A percentile compares a stretch with the other conserved stretches of the same genome.
Evolutionary conservation across 352 stramenopile species (phyloP).

Genomic region (Pythium grandisporangium): DNA sequence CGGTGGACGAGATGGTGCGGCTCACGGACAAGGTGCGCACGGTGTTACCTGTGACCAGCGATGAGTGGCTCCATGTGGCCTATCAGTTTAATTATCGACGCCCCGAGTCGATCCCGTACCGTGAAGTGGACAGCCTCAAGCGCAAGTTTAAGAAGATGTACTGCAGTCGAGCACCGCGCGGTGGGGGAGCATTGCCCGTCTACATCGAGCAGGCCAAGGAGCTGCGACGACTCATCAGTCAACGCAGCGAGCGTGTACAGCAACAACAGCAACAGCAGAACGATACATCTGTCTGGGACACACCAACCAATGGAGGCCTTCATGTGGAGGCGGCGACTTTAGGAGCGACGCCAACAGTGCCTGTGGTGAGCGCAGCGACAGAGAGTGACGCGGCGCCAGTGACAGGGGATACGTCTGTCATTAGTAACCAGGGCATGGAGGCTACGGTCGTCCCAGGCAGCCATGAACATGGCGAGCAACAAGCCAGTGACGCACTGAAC

Average conservation of each 20-base stretch:
- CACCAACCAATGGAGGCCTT: too few species aligned
- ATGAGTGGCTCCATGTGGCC: conserved; percentile 57
- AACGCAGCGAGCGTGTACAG: conserved; percentile 25
- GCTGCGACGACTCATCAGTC: conserved; percentile 33
- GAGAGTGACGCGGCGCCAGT: conserved; percentile 12
- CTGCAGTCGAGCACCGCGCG: conserved; percentile 17
- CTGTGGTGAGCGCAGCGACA: too few species aligned
- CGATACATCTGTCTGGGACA: too few species aligned
- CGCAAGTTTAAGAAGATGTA: conserved; percentile 75
- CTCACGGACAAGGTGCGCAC: conserved; percentile 48
- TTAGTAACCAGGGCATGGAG: not conserved
- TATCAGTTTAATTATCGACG: conserved; percentile 63
- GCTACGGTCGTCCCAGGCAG: not conserved
- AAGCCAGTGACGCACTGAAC: too few species aligned
- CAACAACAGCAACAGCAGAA: conserved; percentile 12
- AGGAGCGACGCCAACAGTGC: too few species aligned
- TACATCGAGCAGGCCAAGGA: conserved; percentile 47
- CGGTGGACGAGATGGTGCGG: conserved; percentile 53
- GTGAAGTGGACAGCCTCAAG: conserved; percentile 53
- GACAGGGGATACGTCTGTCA: not conserved
- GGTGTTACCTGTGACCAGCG: conserved; percentile 32
- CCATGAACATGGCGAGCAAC: conserved; percentile 1
- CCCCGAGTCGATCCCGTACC: conserved; percentile 47
- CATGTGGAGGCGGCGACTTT: too few species aligned
- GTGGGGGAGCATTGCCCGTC: conserved; percentile 22